Base-by-base conservation (phyloP, 139 green algal species). In the Micromonas pusilla region DNA sequence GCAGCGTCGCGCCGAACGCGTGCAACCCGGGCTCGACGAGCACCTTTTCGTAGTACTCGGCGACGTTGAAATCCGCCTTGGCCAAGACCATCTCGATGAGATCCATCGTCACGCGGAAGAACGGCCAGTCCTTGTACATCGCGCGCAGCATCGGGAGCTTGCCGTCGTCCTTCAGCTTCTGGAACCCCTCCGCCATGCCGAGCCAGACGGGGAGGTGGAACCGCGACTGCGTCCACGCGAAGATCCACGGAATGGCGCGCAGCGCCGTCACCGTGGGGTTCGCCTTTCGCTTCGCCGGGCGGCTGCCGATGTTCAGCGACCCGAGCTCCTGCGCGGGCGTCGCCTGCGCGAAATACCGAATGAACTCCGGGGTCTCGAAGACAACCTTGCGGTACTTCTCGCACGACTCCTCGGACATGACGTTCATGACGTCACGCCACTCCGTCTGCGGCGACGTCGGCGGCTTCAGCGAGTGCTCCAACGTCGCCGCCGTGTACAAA, bases 51-150 rank as follows among this genome's bases (percentile, higher is more conserved):
- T 93, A 93, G 26, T 94, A 83, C n/a, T 81, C 78, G 0, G 91
- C 87, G 62, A 98, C 93, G 75, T 88, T 85, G 30, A 89, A 87
- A 81, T 98, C 93, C 0, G 87, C 88, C 89, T 99, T 99, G 83
- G 95, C 95, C 60, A 98, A 89, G 73, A 97, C 93, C 95, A 99
- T 99, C 85, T 99, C 95, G 52, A 99, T 90, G 76, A 99, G 90
- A 82, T 98, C 95, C 21, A 99, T 86, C 0, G 89, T 96, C 28
- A 76, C 91, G 21, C 90, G 87, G 87, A 99, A 98, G 86, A 98
- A 98, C 25, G 92, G 94, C 96, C 96, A 99, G 78, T 96, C 84
- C 30, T 80, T 62, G 88, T 96, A 97, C 95, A 99, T 99, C 65
- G 90, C 86, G 77, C 88, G 88, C 66, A 96, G 86, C 71, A 88